Base-by-base conservation (phyloP, 306 rosid species). In the Casuarina equisetifolia region DNA sequence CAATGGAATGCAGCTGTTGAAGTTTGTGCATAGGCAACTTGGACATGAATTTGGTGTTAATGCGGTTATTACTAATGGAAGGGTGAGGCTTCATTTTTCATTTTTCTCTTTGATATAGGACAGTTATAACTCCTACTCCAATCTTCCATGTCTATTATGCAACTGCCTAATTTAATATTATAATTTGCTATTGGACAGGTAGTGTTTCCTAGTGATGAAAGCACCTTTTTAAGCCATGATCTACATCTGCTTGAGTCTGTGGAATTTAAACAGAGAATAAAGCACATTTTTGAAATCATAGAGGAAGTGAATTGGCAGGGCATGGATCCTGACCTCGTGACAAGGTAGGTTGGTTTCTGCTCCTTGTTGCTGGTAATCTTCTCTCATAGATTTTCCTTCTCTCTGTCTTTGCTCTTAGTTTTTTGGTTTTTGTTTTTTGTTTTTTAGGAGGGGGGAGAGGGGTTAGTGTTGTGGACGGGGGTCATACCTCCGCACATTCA, bases 51-150 rank as follows among this genome's bases (percentile, higher is more conserved):
- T 86, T 75, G 83, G 87, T 81, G 83, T 55, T 72, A 89, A 87
- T 82, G 97, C 93, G 69, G 92, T 95, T 82, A 85, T 95, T 81
- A 92, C 99, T 74, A 95, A 95, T 78, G 99, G 99, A 88, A 93
- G 99, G 92, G 99, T 95, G 88, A 88, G 92, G 75, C 63, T 75
- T 6, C 3, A 40, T 35, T n/a, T 15, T 32, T 0, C 13, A 10
- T 11, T 35, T 42, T 5, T 16, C n/a, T 19, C n/a, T 42, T 46
- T 32, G 11, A 3, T 42, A 11, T 4, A 42, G 42, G 50, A 40
- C 16, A 5, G 16, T 67, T 8, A 43, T 67, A 67, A 67, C 40
- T 16, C 1, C 13, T 40, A 9, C 9, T 17, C 16, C 17, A 61
- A 73, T 74, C 74, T 44, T 57, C 39, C 57, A 5, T 63, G 49